Conservation (phyloP, 192 early-diverging fungal species). For the Jimgerdemannia lactiflua region DNA sequence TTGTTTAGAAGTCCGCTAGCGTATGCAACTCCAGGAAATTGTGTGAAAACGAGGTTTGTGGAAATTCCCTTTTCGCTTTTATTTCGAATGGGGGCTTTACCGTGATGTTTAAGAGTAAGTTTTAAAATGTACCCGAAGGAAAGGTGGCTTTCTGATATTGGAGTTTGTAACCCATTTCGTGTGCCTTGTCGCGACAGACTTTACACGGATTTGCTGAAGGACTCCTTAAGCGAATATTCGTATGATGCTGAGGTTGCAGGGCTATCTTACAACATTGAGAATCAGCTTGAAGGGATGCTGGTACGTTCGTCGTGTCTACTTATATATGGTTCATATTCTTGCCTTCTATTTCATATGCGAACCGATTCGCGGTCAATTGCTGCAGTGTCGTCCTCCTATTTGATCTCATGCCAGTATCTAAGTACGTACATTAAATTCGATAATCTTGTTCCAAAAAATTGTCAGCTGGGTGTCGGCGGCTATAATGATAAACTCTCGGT, state of each 20-base stretch:
- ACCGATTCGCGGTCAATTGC: too few species aligned
- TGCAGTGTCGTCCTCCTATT: too few species aligned
- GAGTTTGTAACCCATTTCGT: slow-evolving; percentile 17
- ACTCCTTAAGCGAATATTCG: slow-evolving; percentile 80
- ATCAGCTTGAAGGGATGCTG: slow-evolving; percentile 66
- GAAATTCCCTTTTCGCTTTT: background rate
- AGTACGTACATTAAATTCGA: too few species aligned
- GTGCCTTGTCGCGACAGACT: background rate
- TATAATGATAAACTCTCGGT: slow-evolving; percentile 86
- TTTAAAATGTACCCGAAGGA: too few species aligned
- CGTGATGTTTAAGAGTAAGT: too few species aligned
- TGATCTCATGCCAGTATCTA: too few species aligned
- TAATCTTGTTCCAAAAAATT: background rate
- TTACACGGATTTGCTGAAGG: slow-evolving; percentile 77
- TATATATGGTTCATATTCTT: background rate
- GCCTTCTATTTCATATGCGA: background rate
- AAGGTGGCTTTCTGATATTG: too few species aligned
- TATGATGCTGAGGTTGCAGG: slow-evolving; percentile 93
- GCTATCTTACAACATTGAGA: slow-evolving; percentile 70
- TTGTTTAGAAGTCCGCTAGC: slow-evolving; percentile 68
- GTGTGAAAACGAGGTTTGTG: slow-evolving; percentile 50
- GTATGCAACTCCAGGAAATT: slow-evolving; percentile 71
- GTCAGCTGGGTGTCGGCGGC: slow-evolving; percentile 63
- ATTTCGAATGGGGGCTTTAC: slow-evolving; percentile 6
- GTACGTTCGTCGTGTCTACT: slow-evolving; percentile 8